Conservation (phyloP, 768 basidiomycete species). For the Rhizopogon sp. region DNA sequence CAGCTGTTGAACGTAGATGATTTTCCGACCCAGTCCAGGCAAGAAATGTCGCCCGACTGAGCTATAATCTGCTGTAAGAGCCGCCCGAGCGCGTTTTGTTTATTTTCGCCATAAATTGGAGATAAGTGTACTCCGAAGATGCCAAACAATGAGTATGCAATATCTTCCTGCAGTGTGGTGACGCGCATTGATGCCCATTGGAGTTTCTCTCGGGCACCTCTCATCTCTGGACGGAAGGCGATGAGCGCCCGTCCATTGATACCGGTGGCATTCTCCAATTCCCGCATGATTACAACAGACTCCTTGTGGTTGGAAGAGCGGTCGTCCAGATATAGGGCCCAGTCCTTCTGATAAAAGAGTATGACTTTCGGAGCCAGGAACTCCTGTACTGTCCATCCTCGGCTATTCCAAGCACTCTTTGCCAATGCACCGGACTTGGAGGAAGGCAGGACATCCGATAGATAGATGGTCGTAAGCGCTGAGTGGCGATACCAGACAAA, state of each 20-base stretch:
- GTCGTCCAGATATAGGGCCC: background rate
- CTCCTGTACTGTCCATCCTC: background rate
- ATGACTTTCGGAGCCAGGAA: background rate
- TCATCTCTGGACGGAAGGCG: background rate
- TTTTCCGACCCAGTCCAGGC: background rate
- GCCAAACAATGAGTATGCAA: conserved; percentile 6
- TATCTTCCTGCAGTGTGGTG: conserved; percentile 1
- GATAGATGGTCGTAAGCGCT: conserved; percentile 4
- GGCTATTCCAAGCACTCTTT: background rate
- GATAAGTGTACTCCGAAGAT: conserved; percentile 4
- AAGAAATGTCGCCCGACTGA: background rate
- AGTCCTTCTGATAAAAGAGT: background rate
- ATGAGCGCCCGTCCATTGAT: background rate
- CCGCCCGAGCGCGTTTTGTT: background rate
- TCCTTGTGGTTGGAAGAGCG: background rate
- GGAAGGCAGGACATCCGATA: background rate
- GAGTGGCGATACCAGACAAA: conserved; percentile 10
- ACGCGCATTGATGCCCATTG: background rate
- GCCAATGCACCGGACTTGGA: background rate
- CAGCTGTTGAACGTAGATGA: background rate
- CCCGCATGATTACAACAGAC: background rate
- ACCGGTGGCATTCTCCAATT: background rate
- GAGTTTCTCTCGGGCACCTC: background rate
- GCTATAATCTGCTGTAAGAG: background rate
- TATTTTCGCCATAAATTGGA: background rate